Evolutionary conservation across 192 early-diverging fungal species (phyloP).

Genomic region (Backusella tarrabulga): DNA sequence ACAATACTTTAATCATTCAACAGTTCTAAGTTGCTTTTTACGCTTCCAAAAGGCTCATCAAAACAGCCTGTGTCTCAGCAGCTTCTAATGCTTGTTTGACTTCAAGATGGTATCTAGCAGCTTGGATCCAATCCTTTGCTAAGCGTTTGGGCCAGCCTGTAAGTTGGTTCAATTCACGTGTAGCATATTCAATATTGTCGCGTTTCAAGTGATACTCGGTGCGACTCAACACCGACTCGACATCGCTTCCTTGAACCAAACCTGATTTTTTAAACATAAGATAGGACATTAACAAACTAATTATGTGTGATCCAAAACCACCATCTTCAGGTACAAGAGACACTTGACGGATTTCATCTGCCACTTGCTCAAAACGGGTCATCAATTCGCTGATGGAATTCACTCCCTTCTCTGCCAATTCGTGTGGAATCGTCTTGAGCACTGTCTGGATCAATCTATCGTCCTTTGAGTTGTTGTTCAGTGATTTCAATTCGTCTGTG

Average conservation of each 20-base stretch:
- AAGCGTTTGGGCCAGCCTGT: constrained; percentile 84
- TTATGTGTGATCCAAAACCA: constrained; percentile 74
- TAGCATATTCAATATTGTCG: constrained; percentile 76
- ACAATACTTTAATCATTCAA: not conserved
- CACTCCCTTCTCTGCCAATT: constrained; percentile 56
- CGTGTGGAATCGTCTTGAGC: constrained; percentile 54
- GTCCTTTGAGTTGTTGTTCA: constrained; percentile 40
- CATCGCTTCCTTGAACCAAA: constrained; percentile 74
- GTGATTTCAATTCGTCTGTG: constrained; percentile 60
- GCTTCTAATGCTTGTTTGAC: constrained; percentile 83
- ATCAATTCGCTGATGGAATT: constrained; percentile 60
- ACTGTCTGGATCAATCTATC: constrained; percentile 50
- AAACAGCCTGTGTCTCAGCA: constrained; percentile 10
- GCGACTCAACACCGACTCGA: constrained; percentile 79
- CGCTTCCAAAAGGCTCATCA: constrained; percentile 3
- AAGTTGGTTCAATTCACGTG: constrained; percentile 88
- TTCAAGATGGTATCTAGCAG: constrained; percentile 77
- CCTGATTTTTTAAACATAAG: constrained; percentile 82
- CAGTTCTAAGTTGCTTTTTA: not conserved
- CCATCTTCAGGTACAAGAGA: constrained; percentile 84
- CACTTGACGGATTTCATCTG: constrained; percentile 66
- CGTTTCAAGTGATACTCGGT: constrained; percentile 65
- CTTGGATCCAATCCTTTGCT: constrained; percentile 82
- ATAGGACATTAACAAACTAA: constrained; percentile 66
- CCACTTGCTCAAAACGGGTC: constrained; percentile 65